phyloP scores from a whole-genome alignment of 2,329 filamentous ascomycete species.

The Phialophora tarda region DNA sequence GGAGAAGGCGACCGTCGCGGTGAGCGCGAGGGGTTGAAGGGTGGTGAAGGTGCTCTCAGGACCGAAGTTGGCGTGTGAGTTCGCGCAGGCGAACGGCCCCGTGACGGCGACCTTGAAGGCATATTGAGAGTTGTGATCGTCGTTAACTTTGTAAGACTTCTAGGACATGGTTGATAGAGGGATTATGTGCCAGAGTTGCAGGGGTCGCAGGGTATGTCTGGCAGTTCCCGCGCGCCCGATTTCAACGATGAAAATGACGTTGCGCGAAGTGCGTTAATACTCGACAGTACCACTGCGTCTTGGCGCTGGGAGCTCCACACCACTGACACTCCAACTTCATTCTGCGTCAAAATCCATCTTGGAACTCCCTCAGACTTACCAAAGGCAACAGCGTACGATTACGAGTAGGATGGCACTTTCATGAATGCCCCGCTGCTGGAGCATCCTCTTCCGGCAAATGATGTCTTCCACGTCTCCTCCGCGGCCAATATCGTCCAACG shows the following conservation, averaged over 20 bases:
- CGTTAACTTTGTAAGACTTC: neutral
- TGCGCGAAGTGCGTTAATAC: neutral
- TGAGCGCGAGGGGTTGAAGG: conserved; percentile 40
- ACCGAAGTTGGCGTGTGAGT: conserved; percentile 37
- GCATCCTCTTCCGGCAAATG: conserved; percentile 10
- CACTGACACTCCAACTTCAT: neutral
- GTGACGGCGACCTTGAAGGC: conserved; percentile 37
- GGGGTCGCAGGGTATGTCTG: neutral
- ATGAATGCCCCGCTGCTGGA: neutral
- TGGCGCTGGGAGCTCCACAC: neutral
- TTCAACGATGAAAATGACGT: neutral
- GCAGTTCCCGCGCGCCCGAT: neutral
- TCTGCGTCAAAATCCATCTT: neutral
- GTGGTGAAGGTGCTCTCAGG: conserved; percentile 31
- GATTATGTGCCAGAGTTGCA: neutral
- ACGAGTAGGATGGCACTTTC: neutral
- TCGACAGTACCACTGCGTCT: neutral
- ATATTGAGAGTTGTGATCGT: conserved; percentile 14
- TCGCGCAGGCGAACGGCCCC: conserved; percentile 38
- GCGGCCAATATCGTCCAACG: neutral
- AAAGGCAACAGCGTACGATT: neutral
- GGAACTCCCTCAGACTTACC: neutral
- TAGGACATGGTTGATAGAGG: neutral
- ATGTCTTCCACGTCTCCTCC: conserved; percentile 15
- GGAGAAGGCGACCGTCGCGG: conserved; percentile 43